Conservation (phyloP, 257 asterid genomes). For the Scutellaria galericulata region DNA sequence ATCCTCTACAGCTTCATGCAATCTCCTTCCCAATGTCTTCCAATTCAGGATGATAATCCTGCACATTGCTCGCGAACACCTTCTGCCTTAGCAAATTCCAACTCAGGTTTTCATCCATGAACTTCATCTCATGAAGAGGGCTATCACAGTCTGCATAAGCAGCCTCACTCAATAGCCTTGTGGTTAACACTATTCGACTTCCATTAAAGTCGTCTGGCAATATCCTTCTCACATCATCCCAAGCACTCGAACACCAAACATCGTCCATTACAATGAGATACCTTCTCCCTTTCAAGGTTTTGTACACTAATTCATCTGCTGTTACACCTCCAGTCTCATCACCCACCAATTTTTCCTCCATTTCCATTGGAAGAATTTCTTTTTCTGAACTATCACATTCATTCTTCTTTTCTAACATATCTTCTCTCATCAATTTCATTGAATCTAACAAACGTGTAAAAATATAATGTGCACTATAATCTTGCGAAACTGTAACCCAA, state of each 20-base stretch:
- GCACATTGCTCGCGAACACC: background rate
- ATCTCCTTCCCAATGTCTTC: slow-evolving; percentile 3
- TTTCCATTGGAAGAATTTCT: background rate
- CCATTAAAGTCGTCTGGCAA: slow-evolving; percentile 7
- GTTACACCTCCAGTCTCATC: background rate
- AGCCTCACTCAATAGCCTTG: background rate
- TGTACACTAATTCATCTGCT: background rate
- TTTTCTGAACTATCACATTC: background rate
- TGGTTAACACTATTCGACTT: slow-evolving; percentile 25
- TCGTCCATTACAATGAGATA: slow-evolving; percentile 27
- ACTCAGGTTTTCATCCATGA: background rate
- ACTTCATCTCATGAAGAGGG: slow-evolving; percentile 1
- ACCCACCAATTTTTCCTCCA: background rate
- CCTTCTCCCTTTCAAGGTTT: background rate
- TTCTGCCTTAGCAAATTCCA: slow-evolving; percentile 22
- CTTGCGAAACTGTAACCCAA: slow-evolving; percentile 11
- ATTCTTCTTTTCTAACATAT: background rate
- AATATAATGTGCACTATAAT: background rate
- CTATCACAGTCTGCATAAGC: background rate
- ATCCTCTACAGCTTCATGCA: slow-evolving; percentile 6
- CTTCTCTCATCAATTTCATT: background rate
- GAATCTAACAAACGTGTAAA: background rate
- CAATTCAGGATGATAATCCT: background rate
- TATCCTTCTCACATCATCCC: background rate
- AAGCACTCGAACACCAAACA: background rate